These are phyloP conservation scores for Leucocoprinus sp. DNA, from an alignment of 768 basidiomycete genomes.

Conservation along the genomic window DNA sequence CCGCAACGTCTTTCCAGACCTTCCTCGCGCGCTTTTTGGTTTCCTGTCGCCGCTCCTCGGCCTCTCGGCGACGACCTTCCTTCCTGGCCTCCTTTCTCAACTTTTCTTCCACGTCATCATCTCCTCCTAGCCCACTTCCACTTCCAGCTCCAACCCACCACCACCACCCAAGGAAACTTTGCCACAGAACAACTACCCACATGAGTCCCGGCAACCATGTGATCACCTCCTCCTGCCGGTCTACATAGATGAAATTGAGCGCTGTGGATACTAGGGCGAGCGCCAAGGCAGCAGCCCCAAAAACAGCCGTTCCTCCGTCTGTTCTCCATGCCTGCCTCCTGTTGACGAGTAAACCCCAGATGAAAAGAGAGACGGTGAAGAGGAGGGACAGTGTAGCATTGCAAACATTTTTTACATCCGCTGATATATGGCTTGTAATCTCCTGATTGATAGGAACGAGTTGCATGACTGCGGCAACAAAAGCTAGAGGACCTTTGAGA, in stretches of 20 bases:
- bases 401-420: conserved; percentile 85
- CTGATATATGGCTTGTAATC: conserved; percentile 45
- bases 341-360: conserved; percentile 92
- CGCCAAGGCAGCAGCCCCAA: conserved; percentile 75
- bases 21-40: conserved; percentile 46
- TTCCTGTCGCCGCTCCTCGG: conserved; percentile 38
- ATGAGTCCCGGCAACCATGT: conserved; percentile 88
- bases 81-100: conserved; percentile 46
- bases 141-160: conserved; percentile 98
- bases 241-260: conserved; percentile 85
- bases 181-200: conserved; percentile 94
- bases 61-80: conserved; percentile 36
- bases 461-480: conserved; percentile 78
- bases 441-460: conserved; percentile 59
- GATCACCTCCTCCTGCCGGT: conserved; percentile 64
- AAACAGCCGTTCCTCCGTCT: conserved; percentile 93
- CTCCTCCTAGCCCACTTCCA: conserved; percentile 43
- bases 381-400: conserved; percentile 94
- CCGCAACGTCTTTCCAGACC: conserved; percentile 52
- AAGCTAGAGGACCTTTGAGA: conserved; percentile 65
- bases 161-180: conserved; percentile 96
- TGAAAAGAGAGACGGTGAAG: conserved; percentile 80
- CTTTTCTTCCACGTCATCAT: conserved; percentile 59
- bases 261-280: conserved; percentile 80
- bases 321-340: conserved; percentile 90